Base-by-base conservation (phyloP, 1,139 yeast species). In the Debaryomyces sp. region DNA sequence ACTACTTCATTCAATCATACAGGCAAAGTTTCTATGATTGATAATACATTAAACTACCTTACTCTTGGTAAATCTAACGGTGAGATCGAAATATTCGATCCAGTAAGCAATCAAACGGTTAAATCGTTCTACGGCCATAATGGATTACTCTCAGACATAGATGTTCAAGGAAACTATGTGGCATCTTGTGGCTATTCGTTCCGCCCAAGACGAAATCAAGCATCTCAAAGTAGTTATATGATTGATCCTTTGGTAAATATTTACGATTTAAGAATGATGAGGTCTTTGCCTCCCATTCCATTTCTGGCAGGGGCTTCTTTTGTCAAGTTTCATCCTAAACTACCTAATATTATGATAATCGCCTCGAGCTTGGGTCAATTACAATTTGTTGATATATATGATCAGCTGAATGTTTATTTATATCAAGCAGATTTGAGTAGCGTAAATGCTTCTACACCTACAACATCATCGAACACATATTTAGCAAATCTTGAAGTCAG, bases 251-350 rank as follows among this genome's bases (percentile, higher is more conserved):
- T 92, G 56, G 94, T 94, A 23, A 87, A 86, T 55, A 84, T 90
- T 17, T 91, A 82, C 64, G 99, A 94, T 64, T 67, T 90, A 32
- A 77, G 96, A 52, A 81, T 84, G 55, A 77, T 89, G 82, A 79
- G 82, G 50, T 80, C 94, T 2, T 67, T 87, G 48, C 77, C 96
- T 0, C 97, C 98, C 2, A 75, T 92, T 4, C 85, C 97, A 2
- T 91, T 91, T 63, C 89, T 96, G 0, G 87, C 91, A 0, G 98
- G 98, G 4, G 97, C 98, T 1, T 79, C 89, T 6, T 87, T 81
- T 62, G 95, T 88, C 1, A 78, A 87, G 45, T 77, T 92, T 54
- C 98, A 92, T 67, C 97, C 98, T 4, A 88, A 88, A 53, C 67
- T 91, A 50, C 88, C 97, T 10, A 88, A 90, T 38, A 84, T 89